Evolutionary conservation across 1,139 yeast species (phyloP), one percentile per base, ranked within the genome.

Genomic region (Candida frijolesensis): DNA sequence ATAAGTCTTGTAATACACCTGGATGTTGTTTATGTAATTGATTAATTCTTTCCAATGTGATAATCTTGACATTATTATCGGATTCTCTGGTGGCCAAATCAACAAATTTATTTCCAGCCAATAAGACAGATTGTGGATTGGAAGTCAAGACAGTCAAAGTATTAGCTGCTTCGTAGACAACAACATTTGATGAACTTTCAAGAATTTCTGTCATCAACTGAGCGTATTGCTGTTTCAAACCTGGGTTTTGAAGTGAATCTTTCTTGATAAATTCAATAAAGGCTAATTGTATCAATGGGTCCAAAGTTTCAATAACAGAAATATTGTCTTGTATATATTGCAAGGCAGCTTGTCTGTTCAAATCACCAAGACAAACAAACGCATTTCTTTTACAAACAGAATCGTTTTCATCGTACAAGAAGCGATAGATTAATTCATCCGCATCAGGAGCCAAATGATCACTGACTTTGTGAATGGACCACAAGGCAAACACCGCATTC

Each of bases 311-410:
- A 58, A 92, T 78, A 43, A 79, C 70, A 32, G 79, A 68, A 55
- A 86, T 76, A 64, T 87, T 84, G 50, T 85, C 86, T 67, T 88
- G 95, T 58, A 95, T 80, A 66, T 85, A 95, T 55, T 82, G 83
- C 62, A 90, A 81, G 38, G 98, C 96, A 45, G 87, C 84, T 53
- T 87, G 94, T 64, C 97, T 83, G 67, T 89, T 89, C 64, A 95
- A 77, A 57, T 84, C 87, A 42, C 95, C 83, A 57, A 95, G 78
- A 55, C 96, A 90, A 49, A 92, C 86, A 67, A 95, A 95, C 3
- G 98, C 98, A 68, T 95, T 95, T 68, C 99, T 84, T 68, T 89
- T 89, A 74, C 99, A 94, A 33, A 96, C 90, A 34, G 96, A 87
- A 67, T 95, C 99, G 51, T 87, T 83, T 71, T 95, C 99, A 38